These are phyloP conservation scores for Aspergillus avenaceus DNA, from an alignment of 495 filamentous ascomycete genomes.

Conservation along the genomic window DNA sequence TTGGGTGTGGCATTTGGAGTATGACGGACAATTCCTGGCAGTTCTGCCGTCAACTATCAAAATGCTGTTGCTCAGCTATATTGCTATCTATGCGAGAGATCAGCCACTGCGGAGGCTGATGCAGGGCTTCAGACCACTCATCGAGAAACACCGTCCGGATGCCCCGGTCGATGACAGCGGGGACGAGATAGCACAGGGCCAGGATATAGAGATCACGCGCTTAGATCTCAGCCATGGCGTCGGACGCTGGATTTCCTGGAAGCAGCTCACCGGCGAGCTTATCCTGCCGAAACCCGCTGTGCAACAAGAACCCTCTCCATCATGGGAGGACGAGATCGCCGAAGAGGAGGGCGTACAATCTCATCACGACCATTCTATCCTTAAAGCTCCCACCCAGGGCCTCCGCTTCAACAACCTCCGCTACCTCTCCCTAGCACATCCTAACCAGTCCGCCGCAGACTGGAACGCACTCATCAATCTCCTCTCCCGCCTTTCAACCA, in stretches of 20 bases:
- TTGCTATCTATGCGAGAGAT: conserved; percentile 49
- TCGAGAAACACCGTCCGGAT: conserved; percentile 13
- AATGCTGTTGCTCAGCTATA: conserved; percentile 56
- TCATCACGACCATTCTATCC: conserved; percentile 18
- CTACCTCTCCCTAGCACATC: conserved; percentile 50
- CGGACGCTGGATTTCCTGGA: conserved; percentile 54
- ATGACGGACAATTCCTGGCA: conserved; percentile 63
- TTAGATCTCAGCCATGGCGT: conserved; percentile 64
- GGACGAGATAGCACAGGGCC: conserved; percentile 23
- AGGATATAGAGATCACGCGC: conserved; percentile 49
- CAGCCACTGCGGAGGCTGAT: conserved; percentile 19
- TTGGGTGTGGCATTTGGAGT: conserved; percentile 65
- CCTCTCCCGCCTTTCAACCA: conserved; percentile 53
- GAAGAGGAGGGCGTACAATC: conserved; percentile 35
- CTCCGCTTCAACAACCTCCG: conserved; percentile 46
- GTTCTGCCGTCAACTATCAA: conserved; percentile 62
- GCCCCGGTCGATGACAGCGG: conserved; percentile 17
- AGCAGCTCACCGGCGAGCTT: conserved; percentile 53
- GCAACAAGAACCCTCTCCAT: conserved; percentile 22
- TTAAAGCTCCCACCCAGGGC: conserved; percentile 41
- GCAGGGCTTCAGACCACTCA: conserved; percentile 30
- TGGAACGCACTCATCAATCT: conserved; percentile 67
- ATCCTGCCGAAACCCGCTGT: conserved; percentile 25
- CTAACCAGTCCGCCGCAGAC: conserved; percentile 37
- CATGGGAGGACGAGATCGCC: conserved; percentile 31